Conservation (phyloP, 2,329 filamentous ascomycete species). For the Lecanicillium sp. region DNA sequence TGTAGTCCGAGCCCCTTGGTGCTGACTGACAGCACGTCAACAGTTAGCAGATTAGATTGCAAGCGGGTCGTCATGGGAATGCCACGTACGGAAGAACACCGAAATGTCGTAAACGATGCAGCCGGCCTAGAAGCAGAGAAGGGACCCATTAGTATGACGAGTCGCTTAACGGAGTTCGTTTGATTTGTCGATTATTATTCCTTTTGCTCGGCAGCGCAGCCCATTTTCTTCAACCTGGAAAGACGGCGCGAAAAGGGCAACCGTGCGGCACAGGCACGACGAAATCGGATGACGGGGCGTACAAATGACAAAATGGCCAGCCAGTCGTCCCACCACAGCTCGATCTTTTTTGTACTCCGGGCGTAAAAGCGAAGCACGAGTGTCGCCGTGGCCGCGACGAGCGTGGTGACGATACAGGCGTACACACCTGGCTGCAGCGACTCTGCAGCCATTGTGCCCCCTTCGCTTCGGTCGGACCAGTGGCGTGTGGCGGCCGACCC, state of each 20-base stretch:
- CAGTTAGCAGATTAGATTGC: neutral
- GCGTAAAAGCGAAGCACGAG: slow-evolving; percentile 15
- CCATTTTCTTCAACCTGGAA: too few relatives aligned
- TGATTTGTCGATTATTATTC: neutral
- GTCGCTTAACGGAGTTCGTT: too few relatives aligned
- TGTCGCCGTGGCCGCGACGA: slow-evolving; percentile 1
- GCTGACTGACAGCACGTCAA: neutral
- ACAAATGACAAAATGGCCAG: slow-evolving; percentile 14
- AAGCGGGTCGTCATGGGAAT: neutral
- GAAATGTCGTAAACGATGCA: slow-evolving; percentile 9
- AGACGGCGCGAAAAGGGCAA: neutral
- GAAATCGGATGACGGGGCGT: neutral
- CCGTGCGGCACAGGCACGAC: neutral
- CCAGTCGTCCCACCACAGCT: slow-evolving; percentile 16
- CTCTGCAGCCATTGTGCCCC: neutral
- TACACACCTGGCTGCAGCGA: slow-evolving; percentile 11
- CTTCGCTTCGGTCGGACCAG: too few relatives aligned
- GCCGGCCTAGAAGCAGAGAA: neutral
- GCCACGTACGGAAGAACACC: slow-evolving; percentile 8
- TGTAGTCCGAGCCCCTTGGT: slow-evolving; percentile 12
- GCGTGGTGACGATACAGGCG: slow-evolving; percentile 7
- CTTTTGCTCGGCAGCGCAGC: neutral
- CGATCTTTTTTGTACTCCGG: slow-evolving; percentile 8
- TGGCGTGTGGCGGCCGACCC: too few relatives aligned
- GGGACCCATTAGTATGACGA: too few relatives aligned